A percentile compares a stretch with the other conserved stretches of the same genome.
These are phyloP conservation scores for Acaromyces ingoldii DNA, from an alignment of 1,284 basidiomycete genomes.

Conservation along the genomic window DNA sequence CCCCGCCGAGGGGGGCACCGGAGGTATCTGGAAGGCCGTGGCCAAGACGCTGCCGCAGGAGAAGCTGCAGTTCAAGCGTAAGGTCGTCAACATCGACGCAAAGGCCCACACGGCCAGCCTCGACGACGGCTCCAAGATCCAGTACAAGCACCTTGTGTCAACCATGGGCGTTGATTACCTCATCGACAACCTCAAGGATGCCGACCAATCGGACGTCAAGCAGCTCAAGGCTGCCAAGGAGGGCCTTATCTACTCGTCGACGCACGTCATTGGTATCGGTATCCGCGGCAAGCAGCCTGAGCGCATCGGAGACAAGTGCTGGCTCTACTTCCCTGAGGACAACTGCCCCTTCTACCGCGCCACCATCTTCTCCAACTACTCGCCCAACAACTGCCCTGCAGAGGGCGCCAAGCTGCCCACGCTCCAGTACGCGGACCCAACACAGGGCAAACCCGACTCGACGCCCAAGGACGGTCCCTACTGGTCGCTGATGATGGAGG, in stretches of 20 bases:
- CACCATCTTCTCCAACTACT: slow-evolving; percentile 60
- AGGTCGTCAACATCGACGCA: slow-evolving; percentile 53
- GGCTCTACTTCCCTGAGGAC: slow-evolving; percentile 56
- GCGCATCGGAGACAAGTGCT: slow-evolving; percentile 59
- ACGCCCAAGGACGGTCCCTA: slow-evolving; percentile 55
- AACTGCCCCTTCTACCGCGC: slow-evolving; percentile 59
- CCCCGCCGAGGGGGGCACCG: slow-evolving; percentile 57
- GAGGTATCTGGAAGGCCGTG: slow-evolving; percentile 59
- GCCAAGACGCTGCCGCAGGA: slow-evolving; percentile 54
- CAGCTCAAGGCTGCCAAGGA: slow-evolving; percentile 51
- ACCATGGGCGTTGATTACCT: slow-evolving; percentile 56
- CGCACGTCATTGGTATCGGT: slow-evolving; percentile 58
- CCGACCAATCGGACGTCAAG: slow-evolving; percentile 52
- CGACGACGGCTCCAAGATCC: slow-evolving; percentile 53
- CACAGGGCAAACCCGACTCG: slow-evolving; percentile 50
- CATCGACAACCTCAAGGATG: slow-evolving; percentile 47
- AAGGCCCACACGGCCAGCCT: slow-evolving; percentile 53
- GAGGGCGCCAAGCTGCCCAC: slow-evolving; percentile 53
- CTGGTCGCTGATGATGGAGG: slow-evolving; percentile 56
- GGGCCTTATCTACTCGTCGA: slow-evolving; percentile 55
- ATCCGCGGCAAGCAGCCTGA: slow-evolving; percentile 55
- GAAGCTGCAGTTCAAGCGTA: slow-evolving; percentile 52
- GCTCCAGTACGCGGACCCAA: slow-evolving; percentile 55
- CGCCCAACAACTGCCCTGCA: slow-evolving; percentile 56
- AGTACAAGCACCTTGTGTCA: slow-evolving; percentile 55